Evolutionary conservation across 352 stramenopile genomes (phyloP).

Genomic region (Lagenidium giganteum): DNA sequence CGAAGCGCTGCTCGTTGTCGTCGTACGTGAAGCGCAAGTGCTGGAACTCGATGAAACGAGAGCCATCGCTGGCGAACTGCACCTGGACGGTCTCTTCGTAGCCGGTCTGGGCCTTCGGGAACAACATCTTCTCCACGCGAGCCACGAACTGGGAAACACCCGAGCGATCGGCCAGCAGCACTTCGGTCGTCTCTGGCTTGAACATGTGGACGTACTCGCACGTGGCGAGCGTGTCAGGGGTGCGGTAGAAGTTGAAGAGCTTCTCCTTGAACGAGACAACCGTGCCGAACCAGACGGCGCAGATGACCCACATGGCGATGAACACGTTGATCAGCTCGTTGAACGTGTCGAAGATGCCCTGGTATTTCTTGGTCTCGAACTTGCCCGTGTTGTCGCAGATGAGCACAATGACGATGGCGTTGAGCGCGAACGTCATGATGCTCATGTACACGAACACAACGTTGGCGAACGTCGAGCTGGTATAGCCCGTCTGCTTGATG

Average conservation of each 20-base stretch:
- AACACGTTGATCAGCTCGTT: constrained; percentile 57
- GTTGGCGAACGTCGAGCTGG: constrained; percentile 32
- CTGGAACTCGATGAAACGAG: constrained; percentile 49
- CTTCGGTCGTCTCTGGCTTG: constrained; percentile 49
- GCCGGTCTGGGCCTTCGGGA: constrained; percentile 12
- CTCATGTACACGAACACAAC: constrained; percentile 56
- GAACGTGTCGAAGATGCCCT: constrained; percentile 41
- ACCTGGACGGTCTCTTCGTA: constrained; percentile 4
- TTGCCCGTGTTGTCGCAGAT: constrained; percentile 58
- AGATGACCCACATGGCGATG: constrained; percentile 52
- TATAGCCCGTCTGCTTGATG: constrained; percentile 45
- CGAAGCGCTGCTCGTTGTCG: constrained; percentile 36
- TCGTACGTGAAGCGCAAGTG: constrained; percentile 60
- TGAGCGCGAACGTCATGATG: constrained; percentile 46
- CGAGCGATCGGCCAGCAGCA: constrained; percentile 54
- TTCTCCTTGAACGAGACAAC: constrained; percentile 37
- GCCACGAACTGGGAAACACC: constrained; percentile 47
- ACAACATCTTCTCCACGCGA: constrained; percentile 40
- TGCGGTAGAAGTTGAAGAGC: constrained; percentile 62
- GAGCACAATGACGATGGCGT: constrained; percentile 43
- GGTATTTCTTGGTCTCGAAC: constrained; percentile 33
- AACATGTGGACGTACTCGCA: constrained; percentile 53
- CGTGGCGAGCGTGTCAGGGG: constrained; percentile 26
- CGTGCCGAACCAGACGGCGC: constrained; percentile 38
- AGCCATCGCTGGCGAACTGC: constrained; percentile 23